Conservation (phyloP, 306 rosid species). For the Pyrus communis region DNA sequence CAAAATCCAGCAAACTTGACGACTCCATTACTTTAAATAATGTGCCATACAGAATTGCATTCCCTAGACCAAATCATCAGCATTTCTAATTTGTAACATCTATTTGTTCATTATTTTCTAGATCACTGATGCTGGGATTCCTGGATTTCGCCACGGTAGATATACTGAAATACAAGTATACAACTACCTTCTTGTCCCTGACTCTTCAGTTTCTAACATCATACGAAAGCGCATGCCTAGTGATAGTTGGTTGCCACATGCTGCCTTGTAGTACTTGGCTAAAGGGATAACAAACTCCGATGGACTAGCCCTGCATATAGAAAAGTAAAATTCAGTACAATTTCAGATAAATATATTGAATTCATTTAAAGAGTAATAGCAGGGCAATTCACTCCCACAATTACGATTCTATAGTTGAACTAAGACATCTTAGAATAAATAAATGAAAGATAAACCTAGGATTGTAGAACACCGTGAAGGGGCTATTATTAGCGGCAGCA, state of each 20-base stretch:
- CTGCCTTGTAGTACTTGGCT: slow-evolving; percentile 95
- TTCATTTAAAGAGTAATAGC: slow-evolving; percentile 1
- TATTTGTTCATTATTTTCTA: not conserved
- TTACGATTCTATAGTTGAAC: not conserved
- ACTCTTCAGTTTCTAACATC: slow-evolving; percentile 98
- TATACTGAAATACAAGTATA: slow-evolving; percentile 22
- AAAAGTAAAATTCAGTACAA: slow-evolving; percentile 1
- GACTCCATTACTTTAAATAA: too few species aligned
- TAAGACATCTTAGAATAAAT: not conserved
- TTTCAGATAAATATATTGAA: not conserved
- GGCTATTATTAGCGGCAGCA: slow-evolving; percentile 87
- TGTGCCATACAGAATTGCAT: too few species aligned
- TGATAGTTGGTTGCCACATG: slow-evolving; percentile 78
- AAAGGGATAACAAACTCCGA: slow-evolving; percentile 96
- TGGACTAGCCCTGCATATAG: slow-evolving; percentile 83
- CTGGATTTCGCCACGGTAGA: not conserved
- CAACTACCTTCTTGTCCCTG: slow-evolving; percentile 90
- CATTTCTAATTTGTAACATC: not conserved
- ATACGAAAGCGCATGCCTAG: slow-evolving; percentile 96
- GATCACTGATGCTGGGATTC: not conserved
- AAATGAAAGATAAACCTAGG: slow-evolving; percentile 55
- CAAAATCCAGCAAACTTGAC: too few species aligned
- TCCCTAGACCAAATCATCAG: not conserved
- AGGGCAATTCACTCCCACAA: not conserved
- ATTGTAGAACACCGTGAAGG: slow-evolving; percentile 79